Conservation (phyloP, 176 grass and related monocot genomes). For the Phoenix dactylifera region DNA sequence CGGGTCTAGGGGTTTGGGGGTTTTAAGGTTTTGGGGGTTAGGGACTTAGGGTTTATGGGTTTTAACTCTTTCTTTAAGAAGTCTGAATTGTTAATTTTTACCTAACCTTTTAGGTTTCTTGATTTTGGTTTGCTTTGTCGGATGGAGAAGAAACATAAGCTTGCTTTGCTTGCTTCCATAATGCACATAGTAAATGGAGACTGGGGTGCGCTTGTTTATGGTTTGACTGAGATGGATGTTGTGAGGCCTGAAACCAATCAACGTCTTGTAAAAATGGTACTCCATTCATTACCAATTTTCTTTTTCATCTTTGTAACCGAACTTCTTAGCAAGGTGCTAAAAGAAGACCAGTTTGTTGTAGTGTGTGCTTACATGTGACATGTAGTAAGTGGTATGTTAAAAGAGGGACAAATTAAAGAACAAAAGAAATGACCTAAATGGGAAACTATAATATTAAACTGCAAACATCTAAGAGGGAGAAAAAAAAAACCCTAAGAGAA, state of each 20-base stretch:
- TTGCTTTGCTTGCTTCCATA: slow-evolving; percentile 83
- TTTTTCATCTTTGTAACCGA: not conserved
- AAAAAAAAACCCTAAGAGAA: no score
- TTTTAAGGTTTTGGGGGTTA: no score
- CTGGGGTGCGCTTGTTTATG: slow-evolving; percentile 81
- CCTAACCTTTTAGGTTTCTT: slow-evolving; percentile 31
- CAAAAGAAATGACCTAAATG: no score
- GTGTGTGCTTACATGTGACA: no score
- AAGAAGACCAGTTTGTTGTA: no score
- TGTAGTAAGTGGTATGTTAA: no score
- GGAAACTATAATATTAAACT: no score
- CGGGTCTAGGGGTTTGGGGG: no score
- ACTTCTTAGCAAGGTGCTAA: no score
- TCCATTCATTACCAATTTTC: not conserved
- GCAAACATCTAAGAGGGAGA: no score
- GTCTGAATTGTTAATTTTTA: slow-evolving; percentile 12
- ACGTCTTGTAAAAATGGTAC: slow-evolving; percentile 80
- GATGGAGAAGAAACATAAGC: slow-evolving; percentile 94
- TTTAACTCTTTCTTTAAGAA: slow-evolving; percentile 2
- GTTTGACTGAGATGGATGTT: slow-evolving; percentile 80
- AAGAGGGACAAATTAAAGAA: no score
- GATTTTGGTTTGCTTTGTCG: slow-evolving; percentile 77
- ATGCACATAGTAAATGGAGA: slow-evolving; percentile 89
- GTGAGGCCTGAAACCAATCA: slow-evolving; percentile 73
- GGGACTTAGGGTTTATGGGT: no score